A percentile compares a stretch with the other conserved stretches of the same genome.
Evolutionary conservation across 768 basidiomycete species (phyloP).

Genomic region (Rhodotorula sphaerocarpa): DNA sequence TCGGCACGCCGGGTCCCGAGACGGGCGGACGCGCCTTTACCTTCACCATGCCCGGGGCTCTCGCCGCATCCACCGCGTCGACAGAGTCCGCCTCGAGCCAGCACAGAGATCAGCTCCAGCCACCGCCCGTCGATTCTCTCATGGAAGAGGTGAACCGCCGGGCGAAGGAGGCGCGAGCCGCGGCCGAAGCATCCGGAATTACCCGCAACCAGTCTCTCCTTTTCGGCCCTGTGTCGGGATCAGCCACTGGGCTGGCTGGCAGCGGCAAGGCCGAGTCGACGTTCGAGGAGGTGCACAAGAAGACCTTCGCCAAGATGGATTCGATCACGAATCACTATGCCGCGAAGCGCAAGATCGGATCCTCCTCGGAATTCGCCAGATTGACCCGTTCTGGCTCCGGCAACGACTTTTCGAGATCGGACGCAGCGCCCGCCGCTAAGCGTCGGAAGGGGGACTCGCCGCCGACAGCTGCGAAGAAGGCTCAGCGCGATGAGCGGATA

Average conservation of each 20-base stretch:
- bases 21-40: background rate
- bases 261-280: background rate
- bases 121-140: background rate
- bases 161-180: background rate
- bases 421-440: too few relatives aligned
- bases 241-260: background rate
- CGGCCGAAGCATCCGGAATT: background rate
- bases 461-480: too few relatives aligned
- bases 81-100: background rate
- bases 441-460: too few relatives aligned
- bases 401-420: background rate
- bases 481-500: background rate
- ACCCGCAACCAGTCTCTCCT: background rate
- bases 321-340: conserved; percentile 34
- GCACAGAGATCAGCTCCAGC: background rate
- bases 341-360: conserved; percentile 16
- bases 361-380: background rate
- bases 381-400: background rate
- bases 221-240: background rate
- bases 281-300: conserved; percentile 6
- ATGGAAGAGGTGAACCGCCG: conserved; percentile 25
- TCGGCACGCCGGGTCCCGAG: conserved; percentile 5
- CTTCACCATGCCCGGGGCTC: conserved; percentile 10
- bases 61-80: background rate
- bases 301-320: conserved; percentile 25